Evolutionary conservation across 768 basidiomycete genomes (phyloP).

Genomic region (Kwoniella sp.): DNA sequence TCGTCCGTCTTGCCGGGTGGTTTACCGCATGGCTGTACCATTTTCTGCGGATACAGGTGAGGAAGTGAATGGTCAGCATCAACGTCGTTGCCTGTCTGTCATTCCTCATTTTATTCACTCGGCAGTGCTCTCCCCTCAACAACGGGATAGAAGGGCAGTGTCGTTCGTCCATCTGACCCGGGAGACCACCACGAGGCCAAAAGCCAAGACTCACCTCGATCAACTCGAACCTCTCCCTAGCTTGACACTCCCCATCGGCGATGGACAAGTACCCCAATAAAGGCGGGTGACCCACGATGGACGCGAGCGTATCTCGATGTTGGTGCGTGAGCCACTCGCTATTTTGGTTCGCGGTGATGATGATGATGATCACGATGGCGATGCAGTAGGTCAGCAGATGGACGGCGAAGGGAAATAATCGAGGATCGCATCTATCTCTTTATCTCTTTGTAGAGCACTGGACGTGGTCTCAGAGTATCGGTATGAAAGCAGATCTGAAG

Average conservation of each 20-base stretch:
- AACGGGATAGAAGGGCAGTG: too few relatives aligned
- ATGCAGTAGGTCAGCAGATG: too few relatives aligned
- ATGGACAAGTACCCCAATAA: conserved; percentile 84
- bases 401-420: too few relatives aligned
- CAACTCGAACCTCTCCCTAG: conserved; percentile 88
- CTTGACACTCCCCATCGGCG: conserved; percentile 91
- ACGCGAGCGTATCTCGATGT: conserved; percentile 90
- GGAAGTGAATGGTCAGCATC: conserved; percentile 13
- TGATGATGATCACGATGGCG: neutral
- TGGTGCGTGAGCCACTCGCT: conserved; percentile 99
- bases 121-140: too few relatives aligned
- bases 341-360: conserved; percentile 1
- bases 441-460: too few relatives aligned
- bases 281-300: conserved; percentile 88
- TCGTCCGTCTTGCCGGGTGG: conserved; percentile 85
- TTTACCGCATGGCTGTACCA: conserved; percentile 93
- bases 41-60: conserved; percentile 62
- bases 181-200: too few relatives aligned
- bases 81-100: too few relatives aligned
- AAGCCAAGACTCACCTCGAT: conserved; percentile 70
- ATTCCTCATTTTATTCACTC: neutral
- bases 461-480: too few relatives aligned
- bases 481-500: neutral
- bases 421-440: too few relatives aligned
- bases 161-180: neutral